Percentiles rank a stretch among this genome's conserved stretches.
These are phyloP conservation scores for Oemleria cerasiformis DNA, from an alignment of 306 rosid species.

Conservation along the genomic window DNA sequence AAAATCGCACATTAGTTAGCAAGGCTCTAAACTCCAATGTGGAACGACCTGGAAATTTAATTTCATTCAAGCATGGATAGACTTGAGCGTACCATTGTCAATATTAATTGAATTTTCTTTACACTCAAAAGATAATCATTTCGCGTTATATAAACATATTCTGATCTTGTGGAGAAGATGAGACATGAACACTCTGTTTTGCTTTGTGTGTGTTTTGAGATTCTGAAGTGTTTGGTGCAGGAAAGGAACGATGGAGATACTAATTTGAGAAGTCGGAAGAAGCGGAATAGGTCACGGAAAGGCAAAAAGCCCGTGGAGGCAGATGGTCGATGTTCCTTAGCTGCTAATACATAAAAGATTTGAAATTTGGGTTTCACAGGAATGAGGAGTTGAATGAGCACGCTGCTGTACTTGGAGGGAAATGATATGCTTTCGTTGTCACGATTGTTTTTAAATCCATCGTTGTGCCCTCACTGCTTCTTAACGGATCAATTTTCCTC, in stretches of 20 bases:
- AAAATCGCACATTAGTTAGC: background rate
- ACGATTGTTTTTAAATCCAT: too few relatives aligned
- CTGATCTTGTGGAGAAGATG: background rate
- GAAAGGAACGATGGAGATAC: constrained; percentile 22
- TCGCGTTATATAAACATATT: background rate
- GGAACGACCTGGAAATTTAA: background rate
- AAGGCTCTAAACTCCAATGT: background rate
- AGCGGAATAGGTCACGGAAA: constrained; percentile 34
- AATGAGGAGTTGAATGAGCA: too few relatives aligned
- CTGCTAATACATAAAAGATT: background rate
- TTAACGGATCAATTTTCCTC: too few relatives aligned
- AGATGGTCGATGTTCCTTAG: background rate
- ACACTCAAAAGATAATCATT: too few relatives aligned
- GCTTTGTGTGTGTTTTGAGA: constrained; percentile 6
- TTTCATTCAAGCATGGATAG: background rate
- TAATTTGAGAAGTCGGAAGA: constrained; percentile 23
- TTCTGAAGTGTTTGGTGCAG: constrained; percentile 18
- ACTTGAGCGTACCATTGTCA: too few relatives aligned
- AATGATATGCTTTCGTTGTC: too few relatives aligned
- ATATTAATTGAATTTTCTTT: too few relatives aligned
- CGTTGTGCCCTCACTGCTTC: too few relatives aligned
- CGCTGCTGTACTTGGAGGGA: too few relatives aligned
- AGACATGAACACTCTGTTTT: background rate
- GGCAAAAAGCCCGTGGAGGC: constrained; percentile 9
- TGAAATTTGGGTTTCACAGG: too few relatives aligned